phyloP scores from a whole-genome alignment of 345 rosid species.

The Microcos paniculata region DNA sequence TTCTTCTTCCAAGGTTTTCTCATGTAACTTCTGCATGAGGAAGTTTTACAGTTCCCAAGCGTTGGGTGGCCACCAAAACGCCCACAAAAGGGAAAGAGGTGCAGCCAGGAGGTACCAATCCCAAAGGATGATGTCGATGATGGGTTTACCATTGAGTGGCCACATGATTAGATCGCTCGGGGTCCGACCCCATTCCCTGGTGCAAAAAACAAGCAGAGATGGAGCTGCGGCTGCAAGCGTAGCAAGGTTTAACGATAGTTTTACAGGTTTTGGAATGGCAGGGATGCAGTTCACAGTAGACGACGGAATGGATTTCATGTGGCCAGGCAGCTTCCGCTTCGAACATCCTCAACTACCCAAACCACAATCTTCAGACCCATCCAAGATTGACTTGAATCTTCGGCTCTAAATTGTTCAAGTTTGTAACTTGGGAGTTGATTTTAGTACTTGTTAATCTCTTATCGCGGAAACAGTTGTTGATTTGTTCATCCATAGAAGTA shows the following conservation, averaged over 20 bases:
- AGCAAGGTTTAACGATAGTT: conserved; percentile 44
- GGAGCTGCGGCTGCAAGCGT: conserved; percentile 36
- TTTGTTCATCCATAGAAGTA: conserved; percentile 24
- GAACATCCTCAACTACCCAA: conserved; percentile 34
- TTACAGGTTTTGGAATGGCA: conserved; percentile 31
- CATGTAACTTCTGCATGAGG: conserved; percentile 75
- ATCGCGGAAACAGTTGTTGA: conserved; percentile 11
- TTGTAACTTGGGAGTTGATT: conserved; percentile 16
- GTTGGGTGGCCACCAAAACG: conserved; percentile 80
- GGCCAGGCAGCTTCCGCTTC: conserved; percentile 81
- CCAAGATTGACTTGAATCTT: conserved; percentile 58
- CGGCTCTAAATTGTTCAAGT: conserved; percentile 40
- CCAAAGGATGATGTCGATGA: conserved; percentile 55
- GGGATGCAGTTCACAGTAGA: conserved; percentile 41
- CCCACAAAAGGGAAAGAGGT: conserved; percentile 78
- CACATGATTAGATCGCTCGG: conserved; percentile 53
- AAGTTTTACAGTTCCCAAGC: conserved; percentile 79
- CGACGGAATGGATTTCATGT: conserved; percentile 45
- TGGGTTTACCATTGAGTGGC: conserved; percentile 37
- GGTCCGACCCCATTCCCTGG: conserved; percentile 52
- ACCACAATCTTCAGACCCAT: conserved; percentile 36
- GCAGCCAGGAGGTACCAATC: conserved; percentile 62
- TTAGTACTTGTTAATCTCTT: neutral
- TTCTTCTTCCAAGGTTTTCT: conserved; percentile 49
- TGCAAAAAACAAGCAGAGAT: conserved; percentile 51